Base-by-base conservation (phyloP, 257 asterid species). In the Scutellaria galericulata region DNA sequence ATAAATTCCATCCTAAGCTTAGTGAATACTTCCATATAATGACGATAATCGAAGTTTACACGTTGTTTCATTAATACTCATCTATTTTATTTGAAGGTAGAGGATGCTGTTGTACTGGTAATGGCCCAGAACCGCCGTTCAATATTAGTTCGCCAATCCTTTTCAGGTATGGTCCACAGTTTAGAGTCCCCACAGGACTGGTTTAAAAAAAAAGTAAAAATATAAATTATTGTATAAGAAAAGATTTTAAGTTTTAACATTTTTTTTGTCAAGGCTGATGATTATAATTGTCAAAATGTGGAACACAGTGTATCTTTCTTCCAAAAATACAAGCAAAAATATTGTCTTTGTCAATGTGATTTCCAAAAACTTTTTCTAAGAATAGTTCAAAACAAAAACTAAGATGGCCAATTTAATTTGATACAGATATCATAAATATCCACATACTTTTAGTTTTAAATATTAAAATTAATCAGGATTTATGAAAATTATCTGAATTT, bases 101-200 rank as follows among this genome's bases (percentile, higher is more conserved):
- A 92, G 83, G 99, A 95, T 87, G 99, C 98, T 79, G 91, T 89
- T 87, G 86, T 82, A 65, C 83, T 92, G 24, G 84, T 88, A 31
- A 70, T 92, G 87, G 92, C 94, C 45, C 99, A 90, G 79, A 81
- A 75, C 41, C 82, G 99, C 12, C 91, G 96, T 31, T 84, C 98
- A 72, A 87, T 85, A 73, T 79, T 90, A 79, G 84, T 90, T 71
- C 96, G 95, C 73, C 99, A 92, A 63, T 66, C 92, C 61, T 80
- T 82, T 45, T 75, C 88, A 77, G 98, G 98, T 92, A 87, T 64
- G 79, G 64, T 44, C 69, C 67, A 56, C 61, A 18, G 51, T 60
- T 9, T 57, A 40, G 65, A 31, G 37, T 31, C 37, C 37, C 37
- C 37, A 31, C 37, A 2, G 37, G 37, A 3, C 37, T 31, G 37